A percentile compares a stretch with the other conserved stretches of the same genome.
Evolutionary conservation across 164 flowering plant species (phyloP).

Genomic region (Magnolia officinalis): DNA sequence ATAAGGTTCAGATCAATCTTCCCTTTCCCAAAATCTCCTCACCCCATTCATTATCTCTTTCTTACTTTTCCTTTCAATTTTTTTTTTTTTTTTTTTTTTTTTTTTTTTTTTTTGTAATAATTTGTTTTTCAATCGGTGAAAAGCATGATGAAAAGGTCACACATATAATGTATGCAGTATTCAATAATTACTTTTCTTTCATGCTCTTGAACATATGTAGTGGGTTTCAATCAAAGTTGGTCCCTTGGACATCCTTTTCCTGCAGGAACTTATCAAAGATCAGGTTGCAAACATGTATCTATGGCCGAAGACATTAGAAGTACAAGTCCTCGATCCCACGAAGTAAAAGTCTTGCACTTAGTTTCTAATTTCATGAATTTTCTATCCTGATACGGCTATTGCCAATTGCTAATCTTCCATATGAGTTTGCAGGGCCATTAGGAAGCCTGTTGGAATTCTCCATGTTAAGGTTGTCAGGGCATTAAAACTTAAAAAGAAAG

Average conservation of each 20-base stretch:
- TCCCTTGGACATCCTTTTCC: not conserved
- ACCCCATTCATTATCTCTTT: not conserved
- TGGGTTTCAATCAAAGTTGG: not conserved
- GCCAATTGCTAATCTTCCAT: not conserved
- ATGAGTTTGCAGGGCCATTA: slow-evolving; percentile 45
- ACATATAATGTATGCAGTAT: too few species aligned
- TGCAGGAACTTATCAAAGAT: slow-evolving; percentile 84
- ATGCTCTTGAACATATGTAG: too few species aligned
- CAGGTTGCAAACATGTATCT: slow-evolving; percentile 96
- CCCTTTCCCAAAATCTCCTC: too few species aligned
- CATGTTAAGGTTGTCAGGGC: slow-evolving; percentile 66
- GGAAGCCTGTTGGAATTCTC: slow-evolving; percentile 74
- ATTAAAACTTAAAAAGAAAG: slow-evolving; percentile 68
- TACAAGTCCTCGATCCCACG: slow-evolving; percentile 70
- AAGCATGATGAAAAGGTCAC: too few species aligned
- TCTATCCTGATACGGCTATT: not conserved
- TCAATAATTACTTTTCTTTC: too few species aligned
- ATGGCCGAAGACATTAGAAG: slow-evolving; percentile 86
- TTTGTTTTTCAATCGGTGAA: not conserved
- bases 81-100: too few species aligned
- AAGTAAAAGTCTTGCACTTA: slow-evolving; percentile 43
- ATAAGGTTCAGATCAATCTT: not conserved
- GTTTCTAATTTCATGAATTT: not conserved
- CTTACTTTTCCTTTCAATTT: not conserved
- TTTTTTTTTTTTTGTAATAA: too few species aligned